Base-by-base conservation (phyloP, 305 asterid species). In the Salvia sclarea region DNA sequence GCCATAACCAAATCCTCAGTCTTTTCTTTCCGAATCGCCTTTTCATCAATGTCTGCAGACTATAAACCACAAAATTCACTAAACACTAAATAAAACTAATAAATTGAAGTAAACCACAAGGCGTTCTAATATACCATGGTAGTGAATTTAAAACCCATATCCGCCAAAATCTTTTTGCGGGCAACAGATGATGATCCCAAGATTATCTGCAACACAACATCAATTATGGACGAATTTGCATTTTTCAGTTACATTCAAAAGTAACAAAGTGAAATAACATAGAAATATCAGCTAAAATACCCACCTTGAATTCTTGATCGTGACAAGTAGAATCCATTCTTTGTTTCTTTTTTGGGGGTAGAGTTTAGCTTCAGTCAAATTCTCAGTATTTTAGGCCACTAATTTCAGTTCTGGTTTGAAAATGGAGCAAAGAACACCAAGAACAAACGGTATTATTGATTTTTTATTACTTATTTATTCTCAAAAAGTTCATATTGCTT, bases 11-110 rank as follows among this genome's bases (percentile, higher is more conserved):
- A 86, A 64, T 92, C 98, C 69, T 92, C 96, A 4, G 98, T 91
- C 79, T 88, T 88, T 50, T 90, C 98, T 66, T 79, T 84, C 48
- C 97, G 83, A 64, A 90, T 92, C 64, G 90, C 95, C 78, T 85
- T 92, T 82, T 92, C 98, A 70, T 92, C 98, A 44, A 92, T 90
- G 80, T 92, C 98, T 75, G 98, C 98, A 72, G 91, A 75, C 98
- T 92, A 60, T 18, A 80, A 17, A 50, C 9, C 16, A 28, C 11
- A 64, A 69, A 14, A 8, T n/a, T n/a, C n/a, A n/a, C n/a, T n/a
- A 9, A 40, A 61, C 2, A 35, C 4, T 12, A 30, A 69, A 12
- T 1, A 7, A 14, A 40, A 28, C 40, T 21, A 11, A 40, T 21
- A 11, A 40, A 52, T 60, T 12, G 49, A 60, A 54, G 13, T 3